These are phyloP conservation scores for Laetiporus sulphureus DNA, from an alignment of 1,284 basidiomycete genomes.

Conservation along the genomic window DNA sequence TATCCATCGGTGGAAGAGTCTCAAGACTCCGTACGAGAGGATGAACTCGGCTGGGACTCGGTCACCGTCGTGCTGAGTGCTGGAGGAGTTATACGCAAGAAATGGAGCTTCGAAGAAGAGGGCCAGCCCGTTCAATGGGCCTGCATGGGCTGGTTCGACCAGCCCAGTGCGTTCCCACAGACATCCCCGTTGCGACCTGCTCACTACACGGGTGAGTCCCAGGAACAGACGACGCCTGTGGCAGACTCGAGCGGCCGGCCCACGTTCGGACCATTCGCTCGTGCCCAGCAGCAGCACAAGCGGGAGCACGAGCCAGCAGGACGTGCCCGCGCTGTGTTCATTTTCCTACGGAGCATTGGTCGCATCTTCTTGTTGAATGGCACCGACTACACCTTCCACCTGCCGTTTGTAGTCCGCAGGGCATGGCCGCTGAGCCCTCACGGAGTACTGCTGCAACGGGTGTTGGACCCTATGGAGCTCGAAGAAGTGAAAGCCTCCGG, in stretches of 20 bases:
- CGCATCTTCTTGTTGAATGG: conserved; percentile 74
- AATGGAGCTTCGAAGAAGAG: conserved; percentile 71
- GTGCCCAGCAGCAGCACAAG: conserved; percentile 24
- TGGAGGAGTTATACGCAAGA: conserved; percentile 65
- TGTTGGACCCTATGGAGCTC: conserved; percentile 58
- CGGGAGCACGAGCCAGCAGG: conserved; percentile 24
- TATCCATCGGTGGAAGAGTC: conserved; percentile 8
- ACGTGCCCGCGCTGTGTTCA: conserved; percentile 56
- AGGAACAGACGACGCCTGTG: conserved; percentile 27
- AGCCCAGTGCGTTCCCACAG: conserved; percentile 27
- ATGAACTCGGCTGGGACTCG: conserved; percentile 67
- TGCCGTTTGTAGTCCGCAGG: conserved; percentile 74
- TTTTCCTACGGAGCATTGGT: conserved; percentile 73
- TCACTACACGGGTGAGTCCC: conserved; percentile 29
- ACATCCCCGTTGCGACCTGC: conserved; percentile 25
- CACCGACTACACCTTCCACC: conserved; percentile 67
- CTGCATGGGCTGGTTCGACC: conserved; percentile 67
- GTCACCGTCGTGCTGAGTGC: conserved; percentile 60
- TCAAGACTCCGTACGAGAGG: conserved; percentile 25
- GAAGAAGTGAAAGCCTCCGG: conserved; percentile 58
- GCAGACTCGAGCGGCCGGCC: conserved; percentile 22
- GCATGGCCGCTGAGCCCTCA: conserved; percentile 76
- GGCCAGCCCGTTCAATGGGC: conserved; percentile 71
- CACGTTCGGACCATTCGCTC: conserved; percentile 56
- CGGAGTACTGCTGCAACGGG: conserved; percentile 76